A percentile compares a stretch with the other conserved stretches of the same genome.
These are phyloP conservation scores for Sporisorium reilianum DNA, from an alignment of 1,284 basidiomycete genomes.

Conservation along the genomic window DNA sequence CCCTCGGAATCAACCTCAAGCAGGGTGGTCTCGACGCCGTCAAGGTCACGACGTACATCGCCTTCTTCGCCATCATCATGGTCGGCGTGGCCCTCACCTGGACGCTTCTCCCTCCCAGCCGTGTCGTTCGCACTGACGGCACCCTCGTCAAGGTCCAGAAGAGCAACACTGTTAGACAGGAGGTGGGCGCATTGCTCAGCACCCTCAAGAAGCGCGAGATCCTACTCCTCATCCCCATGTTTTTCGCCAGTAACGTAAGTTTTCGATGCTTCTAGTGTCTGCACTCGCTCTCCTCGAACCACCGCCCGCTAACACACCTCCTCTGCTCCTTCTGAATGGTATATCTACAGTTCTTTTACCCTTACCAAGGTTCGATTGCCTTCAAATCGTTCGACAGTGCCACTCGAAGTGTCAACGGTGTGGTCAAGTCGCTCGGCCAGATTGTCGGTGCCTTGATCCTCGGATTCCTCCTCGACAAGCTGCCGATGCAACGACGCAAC, in stretches of 20 bases:
- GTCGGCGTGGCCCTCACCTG: slow-evolving; percentile 49
- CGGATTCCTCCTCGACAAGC: slow-evolving; percentile 46
- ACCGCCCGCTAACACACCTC: not conserved
- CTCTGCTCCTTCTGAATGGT: not conserved
- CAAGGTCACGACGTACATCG: slow-evolving; percentile 45
- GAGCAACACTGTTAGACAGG: slow-evolving; percentile 28
- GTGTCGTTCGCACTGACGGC: slow-evolving; percentile 51
- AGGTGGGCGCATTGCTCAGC: slow-evolving; percentile 43
- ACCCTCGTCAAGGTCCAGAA: slow-evolving; percentile 42
- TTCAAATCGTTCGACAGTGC: slow-evolving; percentile 31
- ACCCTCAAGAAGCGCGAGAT: slow-evolving; percentile 41
- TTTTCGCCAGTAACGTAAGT: slow-evolving; percentile 46
- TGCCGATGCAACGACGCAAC: slow-evolving; percentile 36
- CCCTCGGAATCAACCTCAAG: slow-evolving; percentile 70
- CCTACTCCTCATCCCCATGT: slow-evolving; percentile 56
- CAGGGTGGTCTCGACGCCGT: slow-evolving; percentile 35
- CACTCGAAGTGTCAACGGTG: slow-evolving; percentile 31
- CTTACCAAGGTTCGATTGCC: slow-evolving; percentile 47
- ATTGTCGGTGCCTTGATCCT: slow-evolving; percentile 34
- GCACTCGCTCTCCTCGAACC: not conserved
- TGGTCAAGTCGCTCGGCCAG: slow-evolving; percentile 31
- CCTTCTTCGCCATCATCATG: slow-evolving; percentile 55
- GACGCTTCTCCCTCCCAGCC: slow-evolving; percentile 46
- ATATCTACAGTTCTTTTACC: slow-evolving; percentile 46
- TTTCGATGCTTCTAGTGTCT: not conserved